A percentile compares a stretch with the other conserved stretches of the same genome.
Conservation (phyloP, 371 early-diverging fungal genomes). For the Synchytrium microbalum region DNA sequence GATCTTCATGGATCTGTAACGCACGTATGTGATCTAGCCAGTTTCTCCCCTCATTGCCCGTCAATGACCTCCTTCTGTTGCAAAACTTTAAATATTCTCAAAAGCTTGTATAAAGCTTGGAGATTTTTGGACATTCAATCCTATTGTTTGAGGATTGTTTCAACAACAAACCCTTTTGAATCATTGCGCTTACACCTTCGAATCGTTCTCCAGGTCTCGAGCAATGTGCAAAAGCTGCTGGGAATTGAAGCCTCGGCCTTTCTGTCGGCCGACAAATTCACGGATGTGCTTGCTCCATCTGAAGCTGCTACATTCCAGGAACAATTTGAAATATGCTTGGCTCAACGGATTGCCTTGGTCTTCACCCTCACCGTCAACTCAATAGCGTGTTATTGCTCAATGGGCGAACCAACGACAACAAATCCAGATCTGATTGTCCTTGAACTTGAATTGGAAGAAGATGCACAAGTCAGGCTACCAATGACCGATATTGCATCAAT, state of each 20-base stretch:
- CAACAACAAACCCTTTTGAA: background rate
- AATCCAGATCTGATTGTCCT: background rate
- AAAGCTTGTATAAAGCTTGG: too few species aligned
- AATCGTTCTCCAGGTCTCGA: background rate
- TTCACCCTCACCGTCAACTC: background rate
- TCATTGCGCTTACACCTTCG: background rate
- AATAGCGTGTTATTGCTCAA: background rate
- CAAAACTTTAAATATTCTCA: too few species aligned
- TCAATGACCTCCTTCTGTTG: too few species aligned
- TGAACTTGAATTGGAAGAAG: background rate
- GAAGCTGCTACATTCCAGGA: background rate
- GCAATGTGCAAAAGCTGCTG: background rate
- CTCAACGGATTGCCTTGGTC: background rate
- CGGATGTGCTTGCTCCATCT: background rate
- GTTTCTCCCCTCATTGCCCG: too few species aligned
- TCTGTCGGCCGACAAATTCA: background rate
- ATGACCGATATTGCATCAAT: background rate
- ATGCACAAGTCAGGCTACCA: background rate
- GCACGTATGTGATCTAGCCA: background rate
- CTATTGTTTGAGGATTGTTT: too few species aligned
- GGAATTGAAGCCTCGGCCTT: background rate
- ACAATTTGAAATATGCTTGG: background rate
- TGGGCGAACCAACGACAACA: background rate
- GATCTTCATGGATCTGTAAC: background rate
- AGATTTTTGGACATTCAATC: too few species aligned